These are phyloP conservation scores for Diaporthe ampelina DNA, from an alignment of 2,329 filamentous ascomycete genomes.

Conservation along the genomic window DNA sequence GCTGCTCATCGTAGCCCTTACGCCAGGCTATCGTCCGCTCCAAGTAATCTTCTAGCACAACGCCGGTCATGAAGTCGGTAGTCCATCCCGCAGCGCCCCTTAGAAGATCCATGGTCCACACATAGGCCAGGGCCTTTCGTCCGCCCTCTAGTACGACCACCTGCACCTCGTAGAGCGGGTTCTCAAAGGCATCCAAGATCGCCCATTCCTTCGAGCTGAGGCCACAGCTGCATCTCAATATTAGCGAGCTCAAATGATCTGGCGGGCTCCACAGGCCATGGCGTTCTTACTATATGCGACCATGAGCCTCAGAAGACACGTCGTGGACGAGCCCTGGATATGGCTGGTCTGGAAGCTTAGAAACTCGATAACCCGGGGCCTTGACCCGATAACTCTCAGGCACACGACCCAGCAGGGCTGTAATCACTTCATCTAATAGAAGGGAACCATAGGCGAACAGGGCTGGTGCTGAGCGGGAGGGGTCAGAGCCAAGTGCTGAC, in stretches of 20 bases:
- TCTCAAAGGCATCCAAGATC: conserved; percentile 40
- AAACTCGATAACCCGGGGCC: conserved; percentile 40
- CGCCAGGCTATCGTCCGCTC: conserved; percentile 12
- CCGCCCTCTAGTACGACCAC: conserved; percentile 25
- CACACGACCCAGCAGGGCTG: conserved; percentile 39
- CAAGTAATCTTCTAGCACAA: neutral
- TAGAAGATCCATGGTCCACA: conserved; percentile 13
- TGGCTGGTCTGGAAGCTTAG: conserved; percentile 36
- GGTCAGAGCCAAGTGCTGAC: conserved; percentile 17
- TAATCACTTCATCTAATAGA: conserved; percentile 38
- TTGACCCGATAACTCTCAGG: conserved; percentile 16
- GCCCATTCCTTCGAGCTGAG: conserved; percentile 37
- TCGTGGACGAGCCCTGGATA: conserved; percentile 42
- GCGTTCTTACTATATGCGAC: conserved; percentile 35
- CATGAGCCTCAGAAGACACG: conserved; percentile 19
- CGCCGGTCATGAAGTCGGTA: neutral
- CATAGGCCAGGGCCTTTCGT: conserved; percentile 17
- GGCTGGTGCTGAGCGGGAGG: conserved; percentile 22
- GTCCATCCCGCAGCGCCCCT: neutral
- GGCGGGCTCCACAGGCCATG: neutral
- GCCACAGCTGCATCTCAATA: neutral
- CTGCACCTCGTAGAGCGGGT: conserved; percentile 38
- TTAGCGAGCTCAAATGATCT: neutral
- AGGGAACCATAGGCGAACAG: conserved; percentile 41
- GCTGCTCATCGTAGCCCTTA: neutral